phyloP scores from a whole-genome alignment of 2,329 filamentous ascomycete genomes.

The Calonectria hawksworthii region DNA sequence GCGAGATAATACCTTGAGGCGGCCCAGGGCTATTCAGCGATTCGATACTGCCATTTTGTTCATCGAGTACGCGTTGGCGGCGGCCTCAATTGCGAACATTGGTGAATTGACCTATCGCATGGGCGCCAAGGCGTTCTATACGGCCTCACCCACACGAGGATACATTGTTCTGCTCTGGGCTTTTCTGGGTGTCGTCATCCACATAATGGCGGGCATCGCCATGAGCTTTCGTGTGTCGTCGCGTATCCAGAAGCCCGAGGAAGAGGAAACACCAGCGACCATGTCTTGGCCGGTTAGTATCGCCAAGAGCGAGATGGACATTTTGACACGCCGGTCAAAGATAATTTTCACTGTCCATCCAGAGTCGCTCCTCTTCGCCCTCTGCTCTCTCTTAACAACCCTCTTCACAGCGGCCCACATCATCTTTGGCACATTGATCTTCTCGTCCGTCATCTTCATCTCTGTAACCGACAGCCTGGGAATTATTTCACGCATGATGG shows the following conservation, averaged over 20 bases:
- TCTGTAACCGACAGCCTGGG: conserved; percentile 27
- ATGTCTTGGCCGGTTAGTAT: conserved; percentile 19
- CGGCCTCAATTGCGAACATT: conserved; percentile 27
- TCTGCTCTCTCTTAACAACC: conserved; percentile 22
- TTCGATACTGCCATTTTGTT: conserved; percentile 19
- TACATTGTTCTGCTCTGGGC: conserved; percentile 27
- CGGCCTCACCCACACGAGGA: background rate
- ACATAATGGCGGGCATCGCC: conserved; percentile 13
- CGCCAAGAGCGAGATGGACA: conserved; percentile 15
- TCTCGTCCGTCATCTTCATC: conserved; percentile 28
- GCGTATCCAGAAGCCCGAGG: background rate
- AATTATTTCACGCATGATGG: conserved; percentile 22
- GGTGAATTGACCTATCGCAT: conserved; percentile 24
- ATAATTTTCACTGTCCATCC: conserved; percentile 22
- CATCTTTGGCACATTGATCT: conserved; percentile 26
- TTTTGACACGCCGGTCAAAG: conserved; percentile 22
- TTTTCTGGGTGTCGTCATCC: conserved; percentile 27
- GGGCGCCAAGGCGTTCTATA: conserved; percentile 14
- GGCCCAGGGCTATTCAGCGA: conserved; percentile 3
- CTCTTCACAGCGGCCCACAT: conserved; percentile 24
- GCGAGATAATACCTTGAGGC: conserved; percentile 11
- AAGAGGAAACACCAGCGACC: conserved; percentile 5
- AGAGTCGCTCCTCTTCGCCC: conserved; percentile 20
- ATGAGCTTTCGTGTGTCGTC: conserved; percentile 19
- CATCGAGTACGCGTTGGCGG: conserved; percentile 23